Percentiles rank a stretch among this genome's conserved stretches.
phyloP scores from a whole-genome alignment of 305 asterid genomes.

The Solanum hybrid region DNA sequence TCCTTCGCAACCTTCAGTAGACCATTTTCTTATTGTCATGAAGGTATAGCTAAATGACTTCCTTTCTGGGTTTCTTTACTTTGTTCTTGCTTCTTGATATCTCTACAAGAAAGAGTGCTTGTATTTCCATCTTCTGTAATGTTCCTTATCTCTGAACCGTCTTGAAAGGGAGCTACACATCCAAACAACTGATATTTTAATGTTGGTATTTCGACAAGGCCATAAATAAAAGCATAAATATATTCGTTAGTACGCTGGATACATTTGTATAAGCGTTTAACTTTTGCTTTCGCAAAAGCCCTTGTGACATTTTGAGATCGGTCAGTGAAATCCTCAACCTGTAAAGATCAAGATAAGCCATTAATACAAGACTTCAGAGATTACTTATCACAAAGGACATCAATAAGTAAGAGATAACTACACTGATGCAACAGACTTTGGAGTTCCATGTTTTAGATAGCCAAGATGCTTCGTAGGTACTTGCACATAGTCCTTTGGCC shows the following conservation, averaged over 20 bases:
- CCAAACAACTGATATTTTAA: too few relatives aligned
- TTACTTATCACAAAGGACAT: neutral
- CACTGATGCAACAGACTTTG: slow-evolving; percentile 69
- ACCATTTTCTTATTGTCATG: neutral
- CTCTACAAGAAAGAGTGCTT: neutral
- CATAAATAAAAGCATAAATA: slow-evolving; percentile 46
- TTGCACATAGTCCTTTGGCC: slow-evolving; percentile 82
- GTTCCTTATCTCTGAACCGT: too few relatives aligned
- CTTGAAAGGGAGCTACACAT: too few relatives aligned
- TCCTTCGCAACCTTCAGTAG: slow-evolving; percentile 6
- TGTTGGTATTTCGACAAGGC: slow-evolving; percentile 33
- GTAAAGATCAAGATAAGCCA: slow-evolving; percentile 10
- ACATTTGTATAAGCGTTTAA: slow-evolving; percentile 56
- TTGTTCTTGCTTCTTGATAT: neutral
- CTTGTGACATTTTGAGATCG: slow-evolving; percentile 76
- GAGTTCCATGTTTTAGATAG: slow-evolving; percentile 71
- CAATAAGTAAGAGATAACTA: slow-evolving; percentile 23
- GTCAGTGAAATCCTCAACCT: slow-evolving; percentile 90
- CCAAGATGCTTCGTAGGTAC: slow-evolving; percentile 65
- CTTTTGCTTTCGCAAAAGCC: slow-evolving; percentile 63
- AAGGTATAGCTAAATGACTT: neutral
- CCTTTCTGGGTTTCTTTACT: neutral
- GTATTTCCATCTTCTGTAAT: neutral
- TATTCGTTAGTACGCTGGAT: slow-evolving; percentile 35
- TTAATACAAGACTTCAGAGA: slow-evolving; percentile 5